Base-by-base conservation (phyloP, 2,329 filamentous ascomycete genomes). In the Hymenotorrendiella dingleyae region DNA sequence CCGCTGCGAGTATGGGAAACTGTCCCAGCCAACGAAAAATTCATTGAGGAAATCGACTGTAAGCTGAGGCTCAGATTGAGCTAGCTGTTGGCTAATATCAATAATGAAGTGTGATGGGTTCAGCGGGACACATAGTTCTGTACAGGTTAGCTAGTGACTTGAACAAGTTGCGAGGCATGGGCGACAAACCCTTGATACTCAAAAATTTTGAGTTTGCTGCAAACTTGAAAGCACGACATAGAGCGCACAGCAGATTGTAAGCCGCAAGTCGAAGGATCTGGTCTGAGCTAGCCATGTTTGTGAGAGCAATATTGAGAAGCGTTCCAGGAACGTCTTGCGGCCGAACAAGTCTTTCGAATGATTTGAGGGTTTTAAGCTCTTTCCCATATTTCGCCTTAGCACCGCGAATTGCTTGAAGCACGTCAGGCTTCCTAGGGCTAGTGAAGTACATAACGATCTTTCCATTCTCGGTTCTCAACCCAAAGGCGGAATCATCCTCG, bases 361-460 rank as follows among this genome's bases (percentile, higher is more conserved):
- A 70, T 58, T 82, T 83, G 28, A 74, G 67, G 4, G 73, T 68
- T 49, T 77, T 70, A 27, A 67, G 71, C 49, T 84, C 80, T 55
- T 82, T 84, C 42, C 75, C 74, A 48, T 81, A 72, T 53, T 81
- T 84, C 6, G 72, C 66, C 59, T 83, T 84, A 32, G 79, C 79
- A 8, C 66, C 68, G 24, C 78, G 73, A 40, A 85, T 80, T 9
- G 75, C 74, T 59, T 80, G 74, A 3, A 85, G 65, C 16, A 85
- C 71, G 47, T 84, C 80, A 6, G 66, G 58, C 58, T 81, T 82
- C 57, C 76, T 77, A 1, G 78, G 69, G 50, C 80, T 84, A 14
- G 79, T 80, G 59, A 85, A 85, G 57, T 80, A 83, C 79, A 85
- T 83, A 40, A 83, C 74, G 37, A 83, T 79, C 62, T 80, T 83